These are phyloP conservation scores for Aphanomyces stellatus DNA, from an alignment of 352 stramenopile species.

Conservation along the genomic window DNA sequence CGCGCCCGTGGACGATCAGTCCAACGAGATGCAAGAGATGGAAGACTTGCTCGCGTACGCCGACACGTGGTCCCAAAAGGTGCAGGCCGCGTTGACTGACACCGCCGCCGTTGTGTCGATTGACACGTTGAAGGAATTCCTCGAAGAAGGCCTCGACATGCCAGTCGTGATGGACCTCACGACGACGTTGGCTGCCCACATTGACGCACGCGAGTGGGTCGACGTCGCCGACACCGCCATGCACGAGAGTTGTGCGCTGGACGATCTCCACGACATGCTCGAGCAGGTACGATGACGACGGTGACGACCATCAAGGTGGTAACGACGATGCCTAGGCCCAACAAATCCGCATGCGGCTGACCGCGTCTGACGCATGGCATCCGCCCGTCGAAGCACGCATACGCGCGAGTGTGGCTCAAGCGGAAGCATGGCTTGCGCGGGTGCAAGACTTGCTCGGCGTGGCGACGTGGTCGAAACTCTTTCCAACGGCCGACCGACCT, in stretches of 20 bases:
- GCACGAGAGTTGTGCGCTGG: conserved; percentile 40
- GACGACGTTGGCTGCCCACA: conserved; percentile 65
- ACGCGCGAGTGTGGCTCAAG: conserved; percentile 48
- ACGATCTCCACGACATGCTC: conserved; percentile 48
- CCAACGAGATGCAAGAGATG: conserved; percentile 83
- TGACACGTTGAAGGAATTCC: conserved; percentile 60
- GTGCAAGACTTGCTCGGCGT: conserved; percentile 56
- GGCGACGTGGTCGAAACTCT: conserved; percentile 53
- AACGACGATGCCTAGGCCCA: conserved; percentile 49
- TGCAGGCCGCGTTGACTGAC: conserved; percentile 63
- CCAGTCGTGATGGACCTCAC: conserved; percentile 86
- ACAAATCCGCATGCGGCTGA: conserved; percentile 54
- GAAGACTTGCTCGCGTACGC: conserved; percentile 82
- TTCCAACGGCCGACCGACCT: conserved; percentile 29
- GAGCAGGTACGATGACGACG: conserved; percentile 18
- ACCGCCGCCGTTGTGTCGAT: conserved; percentile 53
- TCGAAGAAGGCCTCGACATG: conserved; percentile 75
- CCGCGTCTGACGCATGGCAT: conserved; percentile 72
- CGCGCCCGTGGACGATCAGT: conserved; percentile 70
- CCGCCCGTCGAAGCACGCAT: conserved; percentile 77
- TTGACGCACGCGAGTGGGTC: conserved; percentile 71
- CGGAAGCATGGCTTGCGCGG: conserved; percentile 67
- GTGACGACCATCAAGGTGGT: no score
- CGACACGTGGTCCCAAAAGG: conserved; percentile 72
- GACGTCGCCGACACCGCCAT: conserved; percentile 15